Conservation (phyloP, 2,329 filamentous ascomycete species). For the Monilinia fructigena region DNA sequence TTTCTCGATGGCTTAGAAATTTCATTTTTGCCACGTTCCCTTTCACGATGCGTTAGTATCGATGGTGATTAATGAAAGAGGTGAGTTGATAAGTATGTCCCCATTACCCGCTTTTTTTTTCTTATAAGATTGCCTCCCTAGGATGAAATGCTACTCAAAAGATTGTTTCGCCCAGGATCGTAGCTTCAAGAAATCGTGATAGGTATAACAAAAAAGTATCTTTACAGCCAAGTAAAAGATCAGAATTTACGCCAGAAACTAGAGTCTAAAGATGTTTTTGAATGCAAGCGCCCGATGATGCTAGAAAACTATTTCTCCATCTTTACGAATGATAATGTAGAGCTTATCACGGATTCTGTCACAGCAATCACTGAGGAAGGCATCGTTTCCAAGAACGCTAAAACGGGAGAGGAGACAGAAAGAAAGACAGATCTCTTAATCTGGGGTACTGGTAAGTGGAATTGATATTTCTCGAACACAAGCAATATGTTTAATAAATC, state of each 20-base stretch:
- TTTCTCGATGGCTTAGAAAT: neutral
- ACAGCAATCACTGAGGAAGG: neutral
- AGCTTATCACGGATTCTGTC: constrained; percentile 15
- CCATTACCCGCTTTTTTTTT: neutral
- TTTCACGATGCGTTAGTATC: neutral
- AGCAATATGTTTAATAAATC: neutral
- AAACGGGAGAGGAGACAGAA: constrained; percentile 1
- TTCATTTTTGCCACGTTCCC: neutral
- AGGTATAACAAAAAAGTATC: neutral
- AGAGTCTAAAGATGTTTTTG: constrained; percentile 7
- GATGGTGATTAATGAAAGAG: constrained; percentile 3
- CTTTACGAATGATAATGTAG: constrained; percentile 5
- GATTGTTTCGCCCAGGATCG: neutral
- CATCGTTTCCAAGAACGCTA: neutral
- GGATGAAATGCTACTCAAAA: neutral
- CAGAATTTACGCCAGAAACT: neutral
- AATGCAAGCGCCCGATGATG: constrained; percentile 2
- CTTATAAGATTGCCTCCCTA: neutral
- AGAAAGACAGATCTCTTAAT: constrained; percentile 8
- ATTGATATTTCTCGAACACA: neutral
- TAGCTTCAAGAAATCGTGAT: constrained; percentile 1
- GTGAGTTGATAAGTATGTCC: neutral
- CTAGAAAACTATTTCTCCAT: constrained; percentile 7
- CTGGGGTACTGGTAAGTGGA: constrained; percentile 7
- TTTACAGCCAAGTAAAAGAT: constrained; percentile 5